Percentiles rank a stretch among this genome's conserved stretches.
Evolutionary conservation across 495 filamentous ascomycete genomes (phyloP).

Genomic region (Antarctomyces pellizariae): DNA sequence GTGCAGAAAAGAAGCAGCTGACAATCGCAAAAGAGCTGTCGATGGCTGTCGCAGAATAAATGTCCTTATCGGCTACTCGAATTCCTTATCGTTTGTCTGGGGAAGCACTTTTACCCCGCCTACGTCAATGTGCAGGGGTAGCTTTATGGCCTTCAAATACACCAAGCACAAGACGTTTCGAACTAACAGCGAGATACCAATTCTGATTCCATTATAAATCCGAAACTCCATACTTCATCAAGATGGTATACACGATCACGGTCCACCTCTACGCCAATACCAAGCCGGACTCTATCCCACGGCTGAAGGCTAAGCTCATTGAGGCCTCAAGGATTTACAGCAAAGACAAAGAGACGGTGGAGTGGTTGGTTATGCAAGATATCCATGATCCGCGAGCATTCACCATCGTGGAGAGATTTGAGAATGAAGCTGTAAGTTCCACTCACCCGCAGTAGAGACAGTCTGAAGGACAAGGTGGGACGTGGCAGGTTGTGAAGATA

Average conservation of each 20-base stretch:
- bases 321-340: constrained; percentile 40
- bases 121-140: no score
- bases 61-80: background rate
- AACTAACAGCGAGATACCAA: background rate
- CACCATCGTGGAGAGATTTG: constrained; percentile 46
- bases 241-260: constrained; percentile 32
- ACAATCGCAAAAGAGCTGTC: background rate
- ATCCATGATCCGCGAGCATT: constrained; percentile 37
- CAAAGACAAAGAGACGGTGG: constrained; percentile 40
- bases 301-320: constrained; percentile 40
- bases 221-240: constrained; percentile 3
- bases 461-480: background rate
- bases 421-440: constrained; percentile 23
- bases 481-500: background rate
- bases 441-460: background rate
- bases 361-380: constrained; percentile 47
- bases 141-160: no score
- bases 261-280: constrained; percentile 42
- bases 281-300: constrained; percentile 30
- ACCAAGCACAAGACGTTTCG: background rate
- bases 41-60: background rate
- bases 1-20: background rate
- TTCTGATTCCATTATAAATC: background rate
- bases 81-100: background rate
- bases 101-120: background rate